Evolutionary conservation across 2,329 filamentous ascomycete species (phyloP).

Genomic region (Cercospora zeae-maydis): DNA sequence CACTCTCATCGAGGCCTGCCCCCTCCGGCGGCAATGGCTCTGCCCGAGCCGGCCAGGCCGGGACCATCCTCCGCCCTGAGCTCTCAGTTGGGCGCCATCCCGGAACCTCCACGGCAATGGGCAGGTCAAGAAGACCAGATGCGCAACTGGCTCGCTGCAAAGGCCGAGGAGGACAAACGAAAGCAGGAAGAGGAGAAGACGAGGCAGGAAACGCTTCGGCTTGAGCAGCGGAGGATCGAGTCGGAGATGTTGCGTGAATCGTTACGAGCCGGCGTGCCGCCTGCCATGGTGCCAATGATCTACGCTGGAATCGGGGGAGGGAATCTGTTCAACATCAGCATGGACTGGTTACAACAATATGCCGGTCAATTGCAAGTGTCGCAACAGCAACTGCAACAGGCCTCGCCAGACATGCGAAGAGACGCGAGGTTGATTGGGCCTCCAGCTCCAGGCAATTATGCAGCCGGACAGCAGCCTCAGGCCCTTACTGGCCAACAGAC

Average conservation of each 20-base stretch:
- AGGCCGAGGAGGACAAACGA: constrained; percentile 51
- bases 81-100: constrained; percentile 38
- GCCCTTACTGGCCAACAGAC: constrained; percentile 40
- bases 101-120: constrained; percentile 47
- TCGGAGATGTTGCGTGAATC: constrained; percentile 53
- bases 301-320: constrained; percentile 52
- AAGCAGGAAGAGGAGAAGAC: constrained; percentile 55
- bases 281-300: constrained; percentile 52
- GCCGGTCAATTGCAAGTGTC: constrained; percentile 43
- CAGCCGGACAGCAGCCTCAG: constrained; percentile 25
- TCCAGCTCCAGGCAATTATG: constrained; percentile 33
- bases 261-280: constrained; percentile 50
- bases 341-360: constrained; percentile 52
- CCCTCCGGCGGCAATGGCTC: constrained; percentile 52
- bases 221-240: constrained; percentile 53
- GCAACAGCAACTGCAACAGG: constrained; percentile 32
- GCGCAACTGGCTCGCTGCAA: constrained; percentile 51
- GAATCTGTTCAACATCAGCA: constrained; percentile 46
- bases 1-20: constrained; percentile 53
- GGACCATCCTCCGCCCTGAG: constrained; percentile 38
- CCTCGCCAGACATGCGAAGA: constrained; percentile 44
- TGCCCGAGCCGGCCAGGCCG: constrained; percentile 47
- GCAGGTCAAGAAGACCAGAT: constrained; percentile 51
- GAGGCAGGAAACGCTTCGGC: constrained; percentile 47
- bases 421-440: constrained; percentile 40